phyloP scores from a whole-genome alignment of 192 early-diverging fungal species.

The Diversispora epigaea region DNA sequence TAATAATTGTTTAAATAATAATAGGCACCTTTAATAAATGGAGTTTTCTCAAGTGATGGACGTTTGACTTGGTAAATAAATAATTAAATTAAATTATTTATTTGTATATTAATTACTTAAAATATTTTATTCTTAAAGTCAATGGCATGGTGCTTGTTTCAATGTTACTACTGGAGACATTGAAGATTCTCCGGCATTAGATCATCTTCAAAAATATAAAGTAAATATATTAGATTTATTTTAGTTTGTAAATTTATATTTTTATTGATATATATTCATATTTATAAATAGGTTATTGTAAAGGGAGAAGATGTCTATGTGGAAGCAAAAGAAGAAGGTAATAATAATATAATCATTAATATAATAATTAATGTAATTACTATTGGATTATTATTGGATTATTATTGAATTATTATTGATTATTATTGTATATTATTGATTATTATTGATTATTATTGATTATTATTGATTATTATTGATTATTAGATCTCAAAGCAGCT shows the following conservation, averaged over 20 bases:
- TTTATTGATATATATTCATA: neutral
- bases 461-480: neutral
- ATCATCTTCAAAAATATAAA: constrained; percentile 38
- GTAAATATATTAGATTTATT: neutral
- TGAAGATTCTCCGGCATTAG: constrained; percentile 47
- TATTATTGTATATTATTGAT: neutral
- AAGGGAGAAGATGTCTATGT: constrained; percentile 43
- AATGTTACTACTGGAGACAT: constrained; percentile 42
- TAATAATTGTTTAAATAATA: neutral
- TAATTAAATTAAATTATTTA: neutral
- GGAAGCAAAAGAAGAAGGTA: constrained; percentile 36
- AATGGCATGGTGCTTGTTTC: constrained; percentile 47
- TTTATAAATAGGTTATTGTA: constrained; percentile 30
- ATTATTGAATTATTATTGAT: neutral
- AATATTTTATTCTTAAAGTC: constrained; percentile 21
- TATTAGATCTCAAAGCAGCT: constrained; percentile 15
- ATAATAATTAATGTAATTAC: no score
- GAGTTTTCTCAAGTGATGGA: constrained; percentile 34
- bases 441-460: neutral
- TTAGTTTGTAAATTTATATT: neutral
- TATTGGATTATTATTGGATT: neutral
- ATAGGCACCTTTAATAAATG: constrained; percentile 29
- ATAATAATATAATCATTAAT: neutral
- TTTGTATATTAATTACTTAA: neutral
- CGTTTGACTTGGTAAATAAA: constrained; percentile 38